Evolutionary conservation across 2,329 filamentous ascomycete genomes (phyloP), one percentile per base, ranked within the genome.

Genomic region (Arthrobotrys iridis): DNA sequence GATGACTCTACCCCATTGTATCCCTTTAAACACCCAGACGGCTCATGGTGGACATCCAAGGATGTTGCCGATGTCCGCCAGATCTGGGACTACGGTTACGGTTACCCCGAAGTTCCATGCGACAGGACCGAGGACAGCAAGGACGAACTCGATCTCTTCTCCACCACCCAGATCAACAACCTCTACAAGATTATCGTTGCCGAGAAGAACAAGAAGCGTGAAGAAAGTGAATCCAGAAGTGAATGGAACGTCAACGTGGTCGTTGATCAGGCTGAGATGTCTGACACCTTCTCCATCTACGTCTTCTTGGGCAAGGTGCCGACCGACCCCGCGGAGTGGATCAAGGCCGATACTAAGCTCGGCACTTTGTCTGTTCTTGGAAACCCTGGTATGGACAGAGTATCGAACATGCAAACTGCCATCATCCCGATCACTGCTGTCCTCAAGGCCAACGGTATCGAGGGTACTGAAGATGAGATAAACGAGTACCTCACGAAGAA

Each of bases 61-160:
- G 73, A 78, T 24, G 60, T 77, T 22, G 65, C 50, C 10, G 24
- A 41, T 28, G 77, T 76, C 22, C 18, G 46, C n/a, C 64, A 50
- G 8, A 77, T 78, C 35, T 79, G 59, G 59, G 40, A 13, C 1
- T 77, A 78, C 13, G 73, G 76, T 4, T 79, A 79, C 26, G 73
- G 66, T 22, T 79, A 76, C 67, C 77, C 78, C 0, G 78, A 79
- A 46, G 77, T 79, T 13, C 78, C 78, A 6, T 41, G 60, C 8
- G 37, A 63, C 6, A 75, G 68, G 33, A 28, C 50, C 7, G 30
- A 40, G 7, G 18, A 40, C 18, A 30, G 15, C 11, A 2, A 33
- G 0, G 41, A 30, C 0, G 62, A 67, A 4, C 71, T 78, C 20
- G 43, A 63, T n/a, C 7, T 13, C 10, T 79, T 77, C 37, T 41